Evolutionary conservation across 345 rosid species (phyloP), one percentile per base, ranked within the genome.

Genomic region (Physaria fendleri): DNA sequence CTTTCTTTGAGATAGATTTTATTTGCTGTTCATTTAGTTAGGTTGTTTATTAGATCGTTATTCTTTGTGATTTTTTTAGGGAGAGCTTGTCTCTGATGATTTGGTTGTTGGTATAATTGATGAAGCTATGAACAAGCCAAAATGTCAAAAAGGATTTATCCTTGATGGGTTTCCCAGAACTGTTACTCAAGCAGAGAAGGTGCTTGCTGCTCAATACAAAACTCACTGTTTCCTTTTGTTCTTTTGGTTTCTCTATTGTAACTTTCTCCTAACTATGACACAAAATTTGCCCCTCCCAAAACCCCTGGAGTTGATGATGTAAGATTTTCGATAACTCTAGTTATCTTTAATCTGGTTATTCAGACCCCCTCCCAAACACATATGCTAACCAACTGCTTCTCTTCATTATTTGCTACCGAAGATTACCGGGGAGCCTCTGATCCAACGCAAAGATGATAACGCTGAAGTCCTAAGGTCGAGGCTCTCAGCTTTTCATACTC

Each of bases 111-210:
- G 24, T 22, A 22, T 22, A 22, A 22, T 22, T 22, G 24, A 2
- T 22, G 24, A 22, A 4, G 24, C 24, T 4, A 22, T 22, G 24
- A 4, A 22, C 24, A 22, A 22, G 24, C 24, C 24, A 2, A 22
- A 2, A 22, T 22, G 4, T 22, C 24, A 22, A 22, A 22, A 22
- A 22, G 4, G 2, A 22, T 2, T 22, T 22, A 22, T 22, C 24
- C 24, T 22, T 22, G 24, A 22, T 22, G 24, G 24, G 24, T 2
- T 22, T 22, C 24, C 95, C 4, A 78, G 95, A 71, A 87, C 93
- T 51, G 88, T 83, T 49, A 78, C 78, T 68, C 97, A 90, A 69
- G 97, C 95, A 1, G 82, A 87, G 77, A 90, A 87, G 94, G 94
- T 87, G 21, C n/a, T n/a, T n/a, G n/a, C n/a, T n/a, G n/a, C n/a